These are phyloP conservation scores for Tritrichomonas musculus DNA, from an alignment of 208 protist species.

Conservation along the genomic window DNA sequence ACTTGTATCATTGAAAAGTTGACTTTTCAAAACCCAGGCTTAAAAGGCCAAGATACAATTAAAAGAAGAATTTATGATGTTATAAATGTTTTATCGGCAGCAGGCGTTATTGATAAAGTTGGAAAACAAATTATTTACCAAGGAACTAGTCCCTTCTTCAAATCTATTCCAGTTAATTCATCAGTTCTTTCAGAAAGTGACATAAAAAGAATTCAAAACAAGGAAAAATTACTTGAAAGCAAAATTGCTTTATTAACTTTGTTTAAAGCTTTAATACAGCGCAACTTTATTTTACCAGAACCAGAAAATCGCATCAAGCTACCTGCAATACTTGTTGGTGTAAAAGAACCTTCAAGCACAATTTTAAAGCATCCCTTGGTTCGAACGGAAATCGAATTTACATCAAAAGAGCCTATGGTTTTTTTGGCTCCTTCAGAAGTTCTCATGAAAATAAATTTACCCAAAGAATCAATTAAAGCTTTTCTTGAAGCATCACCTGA, in stretches of 20 bases:
- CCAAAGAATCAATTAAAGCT: background rate
- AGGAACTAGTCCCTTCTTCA: background rate
- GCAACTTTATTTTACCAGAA: background rate
- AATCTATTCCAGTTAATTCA: no score
- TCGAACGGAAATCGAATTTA: background rate
- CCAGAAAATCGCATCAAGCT: background rate
- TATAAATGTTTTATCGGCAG: conserved; percentile 21
- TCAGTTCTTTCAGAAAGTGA: background rate
- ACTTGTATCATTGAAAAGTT: background rate
- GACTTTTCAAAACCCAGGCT: background rate
- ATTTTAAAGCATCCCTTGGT: background rate
- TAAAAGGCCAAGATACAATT: background rate
- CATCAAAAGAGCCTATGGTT: background rate
- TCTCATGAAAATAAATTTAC: background rate
- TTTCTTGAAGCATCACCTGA: no score
- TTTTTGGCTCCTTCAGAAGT: background rate
- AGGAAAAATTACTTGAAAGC: background rate
- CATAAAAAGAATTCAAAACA: background rate
- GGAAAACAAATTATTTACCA: background rate
- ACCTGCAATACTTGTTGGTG: background rate
- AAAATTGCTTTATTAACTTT: background rate
- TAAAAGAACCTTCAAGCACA: background rate
- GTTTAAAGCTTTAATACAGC: background rate
- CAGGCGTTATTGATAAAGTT: background rate
- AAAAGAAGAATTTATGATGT: conserved; percentile 8